Evolutionary conservation across 768 basidiomycete species (phyloP), one percentile per base, ranked within the genome.

Genomic region (Amanita phalloides): DNA sequence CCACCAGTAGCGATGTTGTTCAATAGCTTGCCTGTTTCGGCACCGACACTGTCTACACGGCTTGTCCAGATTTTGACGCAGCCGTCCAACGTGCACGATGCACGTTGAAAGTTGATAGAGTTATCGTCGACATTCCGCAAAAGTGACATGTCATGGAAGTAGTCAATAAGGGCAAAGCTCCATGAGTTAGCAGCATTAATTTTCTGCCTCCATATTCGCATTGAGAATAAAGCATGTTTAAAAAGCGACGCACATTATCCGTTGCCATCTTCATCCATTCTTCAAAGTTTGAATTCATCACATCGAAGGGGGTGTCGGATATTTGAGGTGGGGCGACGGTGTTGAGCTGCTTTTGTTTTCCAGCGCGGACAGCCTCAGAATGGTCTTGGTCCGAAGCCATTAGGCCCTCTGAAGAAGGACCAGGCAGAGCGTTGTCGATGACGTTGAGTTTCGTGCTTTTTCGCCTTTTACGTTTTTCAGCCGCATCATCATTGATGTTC

Each of bases 201-300:
- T 97, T 98, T 99, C 96, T 98, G 62, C 17, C 32, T 53, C 44
- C 54, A 45, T 37, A 49, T 65, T 41, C 61, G 53, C 30, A 28
- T 51, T 53, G 47, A 30, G 32, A 35, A 49, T 6, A 33, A 17
- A 45, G 25, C 11, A 28, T n/a, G 5, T 39, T n/a, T 36, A 63
- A 55, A 13, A 41, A 50, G 17, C 26, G 48, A 71, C 82, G 59
- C 63, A 97, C 96, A 67, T 98, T 98, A 64, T 98, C 95, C 2
- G 95, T 98, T 1, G 94, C 93, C 83, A 98, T 84, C 74, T 98
- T 98, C 95, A 99, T 98, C 96, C 96, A 98, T 67, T 98, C 93
- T 65, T 99, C 96, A 61, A 86, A 96, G 60, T 93, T 96, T 36
- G 83, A 86, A 67, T 76, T 90, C 80, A 90, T 89, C n/a, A 92